Evolutionary conservation across 441 rosid genomes (phyloP), one percentile per base, ranked within the genome.

Genomic region (Gossypium aridum): DNA sequence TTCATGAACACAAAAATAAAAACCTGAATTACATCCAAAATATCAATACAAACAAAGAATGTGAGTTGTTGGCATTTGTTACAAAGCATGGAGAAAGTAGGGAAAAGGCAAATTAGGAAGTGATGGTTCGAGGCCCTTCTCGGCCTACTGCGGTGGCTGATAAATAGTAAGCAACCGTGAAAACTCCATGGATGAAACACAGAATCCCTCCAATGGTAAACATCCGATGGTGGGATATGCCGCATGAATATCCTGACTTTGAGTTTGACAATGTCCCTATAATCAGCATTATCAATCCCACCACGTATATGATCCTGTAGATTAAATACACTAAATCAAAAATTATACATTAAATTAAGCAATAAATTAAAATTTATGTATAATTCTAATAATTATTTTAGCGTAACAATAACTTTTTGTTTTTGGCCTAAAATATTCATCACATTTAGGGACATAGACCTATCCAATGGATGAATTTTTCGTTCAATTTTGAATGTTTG

Each of bases 131-230:
- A 14, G 43, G 45, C 1, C 3, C 83, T 56, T 87, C 91, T 75
- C 75, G 68, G 61, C 70, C 78, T 17, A 89, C 56, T 17, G 94
- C 97, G 2, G 87, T 75, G 73, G 92, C 96, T 4, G 97, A 89
- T n/a, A 88, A 86, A 59, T 87, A 90, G 77, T 87, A 92, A 53
- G 97, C 83, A 69, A 84, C 80, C 2, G 80, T 73, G 71, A 90
- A 90, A 47, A 87, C 85, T 28, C 90, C 94, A 77, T 92, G 97
- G 59, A 90, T 62, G 89, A 92, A 92, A 74, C 94, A 92, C 3
- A 92, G 80, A 74, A 89, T 81, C 12, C 97, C 94, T 73, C 96
- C 96, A 1, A 89, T 61, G 3, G 90, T 86, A 4, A 89, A 75
- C 2, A 89, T 76, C 17, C 89, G 88, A 75, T 88, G 87, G 78